phyloP scores from a whole-genome alignment of 257 asterid species.

The Voacanga thouarsii region DNA sequence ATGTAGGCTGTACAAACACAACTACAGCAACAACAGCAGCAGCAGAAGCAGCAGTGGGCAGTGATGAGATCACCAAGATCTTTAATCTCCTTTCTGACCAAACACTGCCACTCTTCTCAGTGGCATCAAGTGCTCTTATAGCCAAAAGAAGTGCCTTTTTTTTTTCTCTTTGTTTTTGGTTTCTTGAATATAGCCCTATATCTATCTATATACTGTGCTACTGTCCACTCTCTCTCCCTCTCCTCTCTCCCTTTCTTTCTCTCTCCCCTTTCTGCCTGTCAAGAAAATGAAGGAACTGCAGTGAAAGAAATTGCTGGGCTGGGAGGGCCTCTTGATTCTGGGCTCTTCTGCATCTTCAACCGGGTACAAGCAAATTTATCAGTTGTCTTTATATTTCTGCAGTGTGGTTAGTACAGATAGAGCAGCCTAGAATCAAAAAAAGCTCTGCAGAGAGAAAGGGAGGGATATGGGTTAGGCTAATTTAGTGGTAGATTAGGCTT shows the following conservation, averaged over 20 bases:
- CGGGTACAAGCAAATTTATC: conserved; percentile 3
- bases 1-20: conserved; percentile 45
- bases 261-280: not conserved
- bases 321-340: conserved; percentile 18
- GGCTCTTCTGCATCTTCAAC: conserved; percentile 14
- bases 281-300: conserved; percentile 10
- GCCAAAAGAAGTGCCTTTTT: conserved; percentile 14
- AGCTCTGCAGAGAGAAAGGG: conserved; percentile 26
- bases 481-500: conserved; percentile 17
- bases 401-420: conserved; percentile 19
- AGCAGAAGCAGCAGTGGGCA: conserved; percentile 29
- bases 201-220: conserved; percentile 1
- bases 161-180: not conserved
- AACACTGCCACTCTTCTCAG: conserved; percentile 68
- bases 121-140: conserved; percentile 44
- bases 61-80: conserved; percentile 52
- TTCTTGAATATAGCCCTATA: conserved; percentile 3
- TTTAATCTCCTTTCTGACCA: conserved; percentile 78
- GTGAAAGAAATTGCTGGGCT: conserved; percentile 10
- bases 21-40: too few relatives aligned
- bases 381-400: conserved; percentile 15
- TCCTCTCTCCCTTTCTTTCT: not conserved
- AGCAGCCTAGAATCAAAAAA: conserved; percentile 22
- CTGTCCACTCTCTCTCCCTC: not conserved
- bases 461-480: conserved; percentile 69